Conservation (phyloP, 805 yeast species). For the Saturnispora quitensis region DNA sequence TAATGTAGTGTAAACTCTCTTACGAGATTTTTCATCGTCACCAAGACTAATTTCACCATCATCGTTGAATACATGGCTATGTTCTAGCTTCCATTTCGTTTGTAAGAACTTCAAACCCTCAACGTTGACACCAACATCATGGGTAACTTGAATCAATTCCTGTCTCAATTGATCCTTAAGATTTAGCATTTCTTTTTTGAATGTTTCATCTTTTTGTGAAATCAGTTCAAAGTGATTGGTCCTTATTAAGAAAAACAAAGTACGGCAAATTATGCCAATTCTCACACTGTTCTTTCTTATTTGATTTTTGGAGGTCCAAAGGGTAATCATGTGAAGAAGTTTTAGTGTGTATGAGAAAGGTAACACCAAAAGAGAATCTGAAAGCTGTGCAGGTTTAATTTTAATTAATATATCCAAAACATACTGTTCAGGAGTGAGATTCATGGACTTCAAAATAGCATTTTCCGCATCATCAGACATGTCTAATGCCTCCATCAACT, state of each 20-base stretch:
- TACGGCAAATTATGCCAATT: constrained; percentile 59
- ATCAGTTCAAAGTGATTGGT: constrained; percentile 74
- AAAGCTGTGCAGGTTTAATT: constrained; percentile 77
- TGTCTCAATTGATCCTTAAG: constrained; percentile 56
- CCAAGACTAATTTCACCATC: constrained; percentile 39
- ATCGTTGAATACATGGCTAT: constrained; percentile 65
- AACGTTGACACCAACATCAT: constrained; percentile 71
- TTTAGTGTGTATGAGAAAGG: constrained; percentile 79
- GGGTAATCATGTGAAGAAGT: constrained; percentile 62
- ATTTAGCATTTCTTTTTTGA: constrained; percentile 54
- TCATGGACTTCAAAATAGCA: constrained; percentile 65
- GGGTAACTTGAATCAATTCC: constrained; percentile 41
- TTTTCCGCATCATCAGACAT: constrained; percentile 67
- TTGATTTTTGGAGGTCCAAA: constrained; percentile 51
- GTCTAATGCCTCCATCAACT: constrained; percentile 84
- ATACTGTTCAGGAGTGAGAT: constrained; percentile 64
- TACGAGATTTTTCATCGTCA: constrained; percentile 40
- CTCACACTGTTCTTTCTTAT: constrained; percentile 35
- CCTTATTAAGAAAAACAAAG: constrained; percentile 65
- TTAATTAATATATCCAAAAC: constrained; percentile 62
- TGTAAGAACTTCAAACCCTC: constrained; percentile 71
- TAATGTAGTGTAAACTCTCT: constrained; percentile 52
- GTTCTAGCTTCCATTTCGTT: constrained; percentile 71
- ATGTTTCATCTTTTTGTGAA: constrained; percentile 50
- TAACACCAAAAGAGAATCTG: constrained; percentile 83